Evolutionary conservation across 805 yeast genomes (phyloP).

Genomic region (Barnettozyma populi): DNA sequence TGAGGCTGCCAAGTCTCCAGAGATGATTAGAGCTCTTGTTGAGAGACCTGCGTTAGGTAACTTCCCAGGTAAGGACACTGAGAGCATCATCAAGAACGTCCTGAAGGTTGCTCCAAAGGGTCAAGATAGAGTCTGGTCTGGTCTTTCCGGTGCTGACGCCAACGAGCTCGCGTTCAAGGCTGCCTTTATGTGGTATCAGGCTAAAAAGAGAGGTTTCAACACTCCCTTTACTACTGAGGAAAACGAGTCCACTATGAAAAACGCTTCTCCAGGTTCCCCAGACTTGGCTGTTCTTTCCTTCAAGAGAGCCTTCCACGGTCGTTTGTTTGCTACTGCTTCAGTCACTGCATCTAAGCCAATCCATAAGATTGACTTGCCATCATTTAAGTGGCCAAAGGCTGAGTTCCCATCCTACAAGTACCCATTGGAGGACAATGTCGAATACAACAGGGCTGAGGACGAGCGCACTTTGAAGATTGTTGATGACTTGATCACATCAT

Average conservation of each 20-base stretch:
- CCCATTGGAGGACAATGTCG: slow-evolving; percentile 67
- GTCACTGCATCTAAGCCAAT: slow-evolving; percentile 92
- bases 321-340: slow-evolving; percentile 87
- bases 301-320: slow-evolving; percentile 89
- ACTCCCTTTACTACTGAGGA: slow-evolving; percentile 65
- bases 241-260: slow-evolving; percentile 67
- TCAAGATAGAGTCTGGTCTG: slow-evolving; percentile 70
- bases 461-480: slow-evolving; percentile 72
- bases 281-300: slow-evolving; percentile 81
- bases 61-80: slow-evolving; percentile 66
- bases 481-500: slow-evolving; percentile 59
- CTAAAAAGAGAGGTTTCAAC: slow-evolving; percentile 57
- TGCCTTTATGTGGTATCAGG: slow-evolving; percentile 75
- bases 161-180: slow-evolving; percentile 88
- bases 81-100: slow-evolving; percentile 41
- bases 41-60: slow-evolving; percentile 84
- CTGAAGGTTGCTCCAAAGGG: slow-evolving; percentile 76
- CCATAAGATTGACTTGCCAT: slow-evolving; percentile 88
- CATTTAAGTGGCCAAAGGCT: slow-evolving; percentile 96
- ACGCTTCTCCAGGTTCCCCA: slow-evolving; percentile 85
- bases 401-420: slow-evolving; percentile 81
- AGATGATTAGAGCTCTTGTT: slow-evolving; percentile 65
- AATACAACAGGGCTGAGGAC: slow-evolving; percentile 71
- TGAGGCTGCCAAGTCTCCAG: slow-evolving; percentile 63
- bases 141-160: slow-evolving; percentile 82